Percentiles rank a stretch among this genome's conserved stretches.
These are phyloP conservation scores for Fusarium xylarioides DNA, from an alignment of 2,329 filamentous ascomycete species.

Conservation along the genomic window DNA sequence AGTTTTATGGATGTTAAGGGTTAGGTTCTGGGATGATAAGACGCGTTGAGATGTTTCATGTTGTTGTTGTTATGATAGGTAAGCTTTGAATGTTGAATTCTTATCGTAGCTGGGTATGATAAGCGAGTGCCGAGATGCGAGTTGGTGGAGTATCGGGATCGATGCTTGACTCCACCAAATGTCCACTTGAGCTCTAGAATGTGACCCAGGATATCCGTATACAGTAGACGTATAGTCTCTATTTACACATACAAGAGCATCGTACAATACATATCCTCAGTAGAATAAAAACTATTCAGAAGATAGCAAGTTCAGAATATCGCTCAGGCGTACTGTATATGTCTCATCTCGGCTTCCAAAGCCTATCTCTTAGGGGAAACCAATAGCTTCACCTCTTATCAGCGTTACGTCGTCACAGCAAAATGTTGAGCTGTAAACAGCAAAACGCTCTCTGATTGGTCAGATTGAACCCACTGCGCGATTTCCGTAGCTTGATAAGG, in stretches of 20 bases:
- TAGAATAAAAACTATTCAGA: neutral
- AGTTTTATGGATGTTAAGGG: accelerated
- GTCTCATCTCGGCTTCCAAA: neutral
- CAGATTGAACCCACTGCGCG: too few relatives aligned
- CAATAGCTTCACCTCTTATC: slow-evolving; percentile 19
- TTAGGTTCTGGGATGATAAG: neutral
- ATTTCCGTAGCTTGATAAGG: too few relatives aligned
- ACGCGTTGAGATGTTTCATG: neutral
- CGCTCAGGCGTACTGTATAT: too few relatives aligned
- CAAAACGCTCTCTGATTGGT: too few relatives aligned
- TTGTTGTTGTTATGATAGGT: neutral
- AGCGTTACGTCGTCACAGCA: slow-evolving; percentile 3
- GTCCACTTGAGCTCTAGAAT: neutral
- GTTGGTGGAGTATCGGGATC: neutral
- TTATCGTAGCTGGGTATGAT: neutral
- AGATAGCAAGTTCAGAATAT: neutral
- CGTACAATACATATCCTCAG: neutral
- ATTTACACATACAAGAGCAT: neutral
- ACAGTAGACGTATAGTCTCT: neutral
- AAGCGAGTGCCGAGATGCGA: neutral
- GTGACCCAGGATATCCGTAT: neutral
- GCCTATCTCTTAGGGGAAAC: slow-evolving; percentile 8
- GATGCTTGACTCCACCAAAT: neutral
- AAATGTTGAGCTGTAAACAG: too few relatives aligned
- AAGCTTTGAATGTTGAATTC: neutral